Evolutionary conservation across 352 stramenopile genomes (phyloP), one percentile per base, ranked within the genome.

Genomic region (Peronospora belbahrii): DNA sequence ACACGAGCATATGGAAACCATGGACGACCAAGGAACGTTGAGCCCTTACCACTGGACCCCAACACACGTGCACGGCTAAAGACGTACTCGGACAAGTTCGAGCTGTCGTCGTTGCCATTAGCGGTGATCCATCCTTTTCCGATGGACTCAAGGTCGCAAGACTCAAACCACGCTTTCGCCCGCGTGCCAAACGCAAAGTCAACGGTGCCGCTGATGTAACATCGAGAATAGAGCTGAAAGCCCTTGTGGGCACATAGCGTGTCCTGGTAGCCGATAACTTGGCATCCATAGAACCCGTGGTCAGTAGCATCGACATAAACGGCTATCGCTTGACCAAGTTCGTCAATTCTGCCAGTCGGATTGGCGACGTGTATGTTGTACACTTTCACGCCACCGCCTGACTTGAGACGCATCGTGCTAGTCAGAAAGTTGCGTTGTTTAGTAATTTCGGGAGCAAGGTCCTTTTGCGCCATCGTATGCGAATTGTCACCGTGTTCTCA

Each of bases 131-230:
- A 33, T 6, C 45, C 45, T 39, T 34, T 4, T 14, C 35, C 45
- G 13, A 53, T 24, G 9, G 19, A 40, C 15, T 55, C 38, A 17
- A 55, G 42, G 40, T 55, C 38, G 10, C 47, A 55, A 7, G 22
- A 28, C 10, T 56, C 32, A 6, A 49, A 56, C 32, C 32, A 56
- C 2, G 33, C 39, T 28, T n/a, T n/a, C n/a, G n/a, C n/a, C n/a
- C n/a, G n/a, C n/a, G n/a, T n/a, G 24, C 48, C 48, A 20, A 56
- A 56, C 5, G 48, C 30, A 13, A 56, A 56, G 18, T 55, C 47
- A 14, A 55, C 47, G 17, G 47, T 31, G 14, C 47, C 47, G 14
- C 14, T 45, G 11, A 48, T 48, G 39, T 43, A 48, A 13, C 38
- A 48, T 6, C 33, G 36, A 9, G 37, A 36, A 40, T 41, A 54